phyloP scores from a whole-genome alignment of 2,329 filamentous ascomycete species.

The Arthrocladium fulminans region DNA sequence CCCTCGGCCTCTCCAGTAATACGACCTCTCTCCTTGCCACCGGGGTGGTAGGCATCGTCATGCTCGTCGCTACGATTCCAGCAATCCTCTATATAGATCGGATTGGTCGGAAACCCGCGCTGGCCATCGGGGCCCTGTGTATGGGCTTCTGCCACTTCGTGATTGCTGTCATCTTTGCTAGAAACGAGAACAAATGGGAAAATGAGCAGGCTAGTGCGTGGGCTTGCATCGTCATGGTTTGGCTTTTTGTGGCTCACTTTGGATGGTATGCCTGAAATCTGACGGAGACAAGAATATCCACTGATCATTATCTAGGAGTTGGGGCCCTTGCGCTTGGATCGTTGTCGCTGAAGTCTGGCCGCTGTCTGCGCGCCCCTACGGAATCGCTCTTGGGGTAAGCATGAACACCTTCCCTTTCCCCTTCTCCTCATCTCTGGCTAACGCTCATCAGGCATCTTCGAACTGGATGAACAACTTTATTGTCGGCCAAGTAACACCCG shows the following conservation, averaged over 20 bases:
- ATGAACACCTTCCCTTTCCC: too few species aligned
- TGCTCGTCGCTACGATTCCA: conserved; percentile 34
- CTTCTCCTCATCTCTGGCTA: too few species aligned
- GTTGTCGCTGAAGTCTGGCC: conserved; percentile 69
- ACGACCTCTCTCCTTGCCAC: conserved; percentile 31
- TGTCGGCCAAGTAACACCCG: conserved; percentile 3
- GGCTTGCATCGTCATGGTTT: conserved; percentile 52
- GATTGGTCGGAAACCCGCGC: conserved; percentile 33
- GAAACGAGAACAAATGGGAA: conserved; percentile 51
- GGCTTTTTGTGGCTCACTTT: conserved; percentile 38
- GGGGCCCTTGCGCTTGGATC: conserved; percentile 52
- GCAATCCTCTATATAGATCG: conserved; percentile 35
- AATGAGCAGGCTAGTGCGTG: conserved; percentile 56
- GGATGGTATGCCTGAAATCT: too few species aligned
- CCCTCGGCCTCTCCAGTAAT: conserved; percentile 27
- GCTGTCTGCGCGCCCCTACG: conserved; percentile 59
- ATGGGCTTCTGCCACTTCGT: conserved; percentile 66
- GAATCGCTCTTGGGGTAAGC: conserved; percentile 59
- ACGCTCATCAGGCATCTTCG: too few species aligned
- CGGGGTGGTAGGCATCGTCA: conserved; percentile 33
- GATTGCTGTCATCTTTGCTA: conserved; percentile 60
- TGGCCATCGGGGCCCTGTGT: conserved; percentile 50
- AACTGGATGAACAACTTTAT: conserved; percentile 40
- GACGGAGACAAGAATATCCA: too few species aligned
- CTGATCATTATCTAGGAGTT: too few species aligned